A percentile compares a stretch with the other conserved stretches of the same genome.
Evolutionary conservation across 805 yeast genomes (phyloP).

Genomic region (Yarrowia sp.): DNA sequence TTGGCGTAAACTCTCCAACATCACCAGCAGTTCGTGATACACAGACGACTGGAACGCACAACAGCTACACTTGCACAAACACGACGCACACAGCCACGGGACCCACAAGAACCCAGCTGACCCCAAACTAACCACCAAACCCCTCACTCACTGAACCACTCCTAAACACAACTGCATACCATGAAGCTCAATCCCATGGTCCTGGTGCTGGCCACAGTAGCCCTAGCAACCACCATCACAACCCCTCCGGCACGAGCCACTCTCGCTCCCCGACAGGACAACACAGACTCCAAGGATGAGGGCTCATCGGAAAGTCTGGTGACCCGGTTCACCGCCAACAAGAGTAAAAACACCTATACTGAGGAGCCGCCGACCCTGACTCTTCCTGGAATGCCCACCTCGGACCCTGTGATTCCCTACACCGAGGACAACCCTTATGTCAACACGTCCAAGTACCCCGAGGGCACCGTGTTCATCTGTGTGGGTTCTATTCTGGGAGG

Average conservation of each 20-base stretch:
- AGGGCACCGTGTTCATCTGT: constrained; percentile 81
- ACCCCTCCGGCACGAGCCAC: constrained; percentile 18
- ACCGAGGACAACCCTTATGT: constrained; percentile 60
- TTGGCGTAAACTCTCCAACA: neutral
- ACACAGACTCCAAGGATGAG: neutral
- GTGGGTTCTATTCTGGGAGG: constrained; percentile 70
- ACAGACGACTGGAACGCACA: neutral
- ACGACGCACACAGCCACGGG: neutral
- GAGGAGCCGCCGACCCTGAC: constrained; percentile 23
- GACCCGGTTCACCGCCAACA: constrained; percentile 3
- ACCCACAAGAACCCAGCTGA: neutral
- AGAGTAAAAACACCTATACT: constrained; percentile 10
- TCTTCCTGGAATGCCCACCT: neutral
- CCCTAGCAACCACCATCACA: constrained; percentile 22
- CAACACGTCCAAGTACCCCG: constrained; percentile 50
- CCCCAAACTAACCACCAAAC: neutral
- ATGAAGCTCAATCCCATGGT: constrained; percentile 24
- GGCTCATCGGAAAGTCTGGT: neutral
- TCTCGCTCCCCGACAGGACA: constrained; percentile 14
- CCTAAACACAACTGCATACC: constrained; percentile 10
- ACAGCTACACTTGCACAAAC: neutral
- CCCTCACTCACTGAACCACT: neutral
- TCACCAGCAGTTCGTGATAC: neutral
- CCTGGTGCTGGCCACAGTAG: constrained; percentile 18
- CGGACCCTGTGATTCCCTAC: neutral